Percentiles rank a stretch among this genome's conserved stretches.
Evolutionary conservation across 1,284 basidiomycete species (phyloP).

Genomic region (Cryptococcus maquisensis): DNA sequence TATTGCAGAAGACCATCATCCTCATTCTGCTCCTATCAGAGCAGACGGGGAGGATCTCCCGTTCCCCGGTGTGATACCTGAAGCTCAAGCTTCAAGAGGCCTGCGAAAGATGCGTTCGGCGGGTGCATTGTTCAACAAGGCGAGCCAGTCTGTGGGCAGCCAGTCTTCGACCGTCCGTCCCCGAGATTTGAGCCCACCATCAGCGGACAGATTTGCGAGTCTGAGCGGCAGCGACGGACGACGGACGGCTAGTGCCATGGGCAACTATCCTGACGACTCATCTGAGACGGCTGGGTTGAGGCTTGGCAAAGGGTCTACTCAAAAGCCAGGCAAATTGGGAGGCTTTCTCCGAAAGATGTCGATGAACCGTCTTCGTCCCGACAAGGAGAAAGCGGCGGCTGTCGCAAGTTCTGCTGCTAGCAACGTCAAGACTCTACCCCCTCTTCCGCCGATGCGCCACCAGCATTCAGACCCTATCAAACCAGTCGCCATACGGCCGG

Average conservation of each 20-base stretch:
- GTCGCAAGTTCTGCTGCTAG: conserved; percentile 32
- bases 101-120: conserved; percentile 69
- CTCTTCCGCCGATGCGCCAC: conserved; percentile 24
- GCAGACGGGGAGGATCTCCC: neutral
- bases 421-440: conserved; percentile 29
- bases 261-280: conserved; percentile 37
- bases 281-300: neutral
- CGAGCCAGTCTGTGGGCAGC: no score
- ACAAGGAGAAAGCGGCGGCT: conserved; percentile 21
- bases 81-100: conserved; percentile 6
- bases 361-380: conserved; percentile 64
- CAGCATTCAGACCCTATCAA: conserved; percentile 35
- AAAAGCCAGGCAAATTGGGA: conserved; percentile 64
- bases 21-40: conserved; percentile 23
- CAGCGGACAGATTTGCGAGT: conserved; percentile 58
- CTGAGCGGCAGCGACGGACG: conserved; percentile 55
- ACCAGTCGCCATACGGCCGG: conserved; percentile 20
- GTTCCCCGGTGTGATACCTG: neutral
- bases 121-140: conserved; percentile 58
- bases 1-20: conserved; percentile 24
- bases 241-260: conserved; percentile 22
- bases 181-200: neutral
- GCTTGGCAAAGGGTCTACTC: conserved; percentile 12
- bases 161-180: no score
- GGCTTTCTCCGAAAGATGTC: conserved; percentile 96